Evolutionary conservation across 169 alveolate species (phyloP).

Genomic region (Plasmodium inui): DNA sequence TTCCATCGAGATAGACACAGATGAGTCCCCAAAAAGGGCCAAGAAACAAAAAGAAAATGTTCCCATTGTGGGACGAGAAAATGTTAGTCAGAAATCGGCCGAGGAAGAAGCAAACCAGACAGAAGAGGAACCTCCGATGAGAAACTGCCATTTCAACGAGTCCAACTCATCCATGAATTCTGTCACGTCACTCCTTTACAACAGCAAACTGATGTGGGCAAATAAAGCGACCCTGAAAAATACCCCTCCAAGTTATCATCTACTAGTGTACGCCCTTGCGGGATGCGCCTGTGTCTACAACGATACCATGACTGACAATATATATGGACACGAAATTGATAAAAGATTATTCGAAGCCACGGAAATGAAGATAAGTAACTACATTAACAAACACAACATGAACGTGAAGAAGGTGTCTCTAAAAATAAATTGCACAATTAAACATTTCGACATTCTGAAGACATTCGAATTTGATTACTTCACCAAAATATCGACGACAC

Average conservation of each 20-base stretch:
- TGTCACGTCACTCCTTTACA: constrained; percentile 52
- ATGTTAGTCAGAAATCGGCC: not conserved
- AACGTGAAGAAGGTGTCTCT: constrained; percentile 52
- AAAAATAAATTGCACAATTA: constrained; percentile 19
- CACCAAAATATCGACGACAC: constrained; percentile 58
- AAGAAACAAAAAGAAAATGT: not conserved
- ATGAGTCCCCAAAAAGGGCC: not conserved
- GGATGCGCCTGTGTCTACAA: constrained; percentile 65
- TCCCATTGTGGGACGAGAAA: not conserved
- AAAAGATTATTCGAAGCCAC: constrained; percentile 66
- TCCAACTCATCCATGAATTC: constrained; percentile 59
- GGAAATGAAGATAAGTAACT: constrained; percentile 40
- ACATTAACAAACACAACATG: constrained; percentile 24
- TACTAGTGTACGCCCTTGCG: constrained; percentile 63
- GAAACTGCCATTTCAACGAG: constrained; percentile 23
- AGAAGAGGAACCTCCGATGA: not conserved
- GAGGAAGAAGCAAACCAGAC: not conserved
- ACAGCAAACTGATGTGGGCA: constrained; percentile 68
- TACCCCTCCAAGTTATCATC: constrained; percentile 43
- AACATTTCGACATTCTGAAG: constrained; percentile 26
- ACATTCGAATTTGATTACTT: constrained; percentile 68
- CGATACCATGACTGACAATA: constrained; percentile 2
- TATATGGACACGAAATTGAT: constrained; percentile 69
- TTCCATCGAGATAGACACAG: not conserved
- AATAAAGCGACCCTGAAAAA: constrained; percentile 51